phyloP scores from a whole-genome alignment of 2,329 filamentous ascomycete genomes.

The Colletotrichum magnum region DNA sequence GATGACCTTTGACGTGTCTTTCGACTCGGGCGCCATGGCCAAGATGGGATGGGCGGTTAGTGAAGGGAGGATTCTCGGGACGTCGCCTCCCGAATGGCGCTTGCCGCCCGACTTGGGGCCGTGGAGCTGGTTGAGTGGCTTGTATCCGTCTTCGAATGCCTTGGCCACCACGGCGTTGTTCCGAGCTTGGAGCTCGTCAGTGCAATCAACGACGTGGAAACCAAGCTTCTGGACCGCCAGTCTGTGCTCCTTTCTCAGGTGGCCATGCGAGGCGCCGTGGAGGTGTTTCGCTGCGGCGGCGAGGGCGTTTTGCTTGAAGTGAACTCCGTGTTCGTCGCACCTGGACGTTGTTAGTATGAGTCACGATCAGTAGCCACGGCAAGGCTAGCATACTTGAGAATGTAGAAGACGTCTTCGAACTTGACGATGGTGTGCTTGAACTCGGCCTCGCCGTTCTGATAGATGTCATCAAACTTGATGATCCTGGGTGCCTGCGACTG shows the following conservation, averaged over 20 bases:
- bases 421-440: conserved; percentile 42
- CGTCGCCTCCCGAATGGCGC: conserved; percentile 17
- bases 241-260: conserved; percentile 30
- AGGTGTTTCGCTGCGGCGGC: conserved; percentile 42
- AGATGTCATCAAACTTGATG: conserved; percentile 42
- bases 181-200: conserved; percentile 23
- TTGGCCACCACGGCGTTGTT: conserved; percentile 41
- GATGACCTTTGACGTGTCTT: conserved; percentile 23
- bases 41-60: neutral
- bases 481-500: conserved; percentile 29
- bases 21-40: neutral
- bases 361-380: neutral
- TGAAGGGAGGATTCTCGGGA: neutral
- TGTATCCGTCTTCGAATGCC: conserved; percentile 40
- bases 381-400: conserved; percentile 31
- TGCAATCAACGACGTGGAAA: conserved; percentile 40
- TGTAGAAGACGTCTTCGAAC: conserved; percentile 40
- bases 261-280: conserved; percentile 34
- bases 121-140: conserved; percentile 37
- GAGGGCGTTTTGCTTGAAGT: conserved; percentile 41
- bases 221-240: conserved; percentile 39
- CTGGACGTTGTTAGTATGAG: neutral
- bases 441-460: conserved; percentile 41
- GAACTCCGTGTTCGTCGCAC: conserved; percentile 43
- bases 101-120: conserved; percentile 37